These are phyloP conservation scores for Setaria viridis DNA, from an alignment of 202 grass and related monocot species.

Conservation along the genomic window DNA sequence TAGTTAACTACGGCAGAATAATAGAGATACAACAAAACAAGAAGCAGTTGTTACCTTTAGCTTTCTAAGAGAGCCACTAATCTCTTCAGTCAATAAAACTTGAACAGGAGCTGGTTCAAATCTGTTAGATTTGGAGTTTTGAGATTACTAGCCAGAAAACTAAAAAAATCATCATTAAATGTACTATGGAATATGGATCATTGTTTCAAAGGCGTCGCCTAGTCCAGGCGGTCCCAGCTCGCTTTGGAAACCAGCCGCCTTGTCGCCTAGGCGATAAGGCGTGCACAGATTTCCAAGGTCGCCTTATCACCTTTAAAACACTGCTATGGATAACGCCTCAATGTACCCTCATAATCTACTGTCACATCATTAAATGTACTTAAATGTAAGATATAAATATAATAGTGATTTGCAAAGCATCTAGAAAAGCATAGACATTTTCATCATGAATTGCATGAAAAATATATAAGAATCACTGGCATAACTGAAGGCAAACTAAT, in stretches of 20 bases:
- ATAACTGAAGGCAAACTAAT: background rate
- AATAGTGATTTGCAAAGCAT: background rate
- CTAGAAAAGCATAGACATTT: background rate
- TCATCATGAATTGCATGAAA: background rate
- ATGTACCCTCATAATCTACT: background rate
- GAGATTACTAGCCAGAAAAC: constrained; percentile 23
- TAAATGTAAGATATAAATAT: background rate
- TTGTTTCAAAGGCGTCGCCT: too few relatives aligned
- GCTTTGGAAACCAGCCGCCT: too few relatives aligned
- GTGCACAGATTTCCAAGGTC: too few relatives aligned
- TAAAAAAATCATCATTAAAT: background rate
- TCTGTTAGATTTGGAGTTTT: constrained; percentile 52
- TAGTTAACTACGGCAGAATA: constrained; percentile 28
- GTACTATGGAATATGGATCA: background rate
- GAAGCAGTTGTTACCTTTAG: constrained; percentile 69
- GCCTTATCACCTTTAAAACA: too few relatives aligned
- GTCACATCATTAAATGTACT: background rate
- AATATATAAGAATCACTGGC: background rate
- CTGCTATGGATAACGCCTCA: background rate
- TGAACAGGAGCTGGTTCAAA: constrained; percentile 92
- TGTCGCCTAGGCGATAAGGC: too few relatives aligned
- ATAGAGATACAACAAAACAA: constrained; percentile 22
- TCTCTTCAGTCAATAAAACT: constrained; percentile 98
- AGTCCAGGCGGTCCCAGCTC: too few relatives aligned
- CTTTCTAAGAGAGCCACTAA: constrained; percentile 92